These are phyloP conservation scores for Calonectria pseudoreteaudii DNA, from an alignment of 2,329 filamentous ascomycete genomes.

Conservation along the genomic window DNA sequence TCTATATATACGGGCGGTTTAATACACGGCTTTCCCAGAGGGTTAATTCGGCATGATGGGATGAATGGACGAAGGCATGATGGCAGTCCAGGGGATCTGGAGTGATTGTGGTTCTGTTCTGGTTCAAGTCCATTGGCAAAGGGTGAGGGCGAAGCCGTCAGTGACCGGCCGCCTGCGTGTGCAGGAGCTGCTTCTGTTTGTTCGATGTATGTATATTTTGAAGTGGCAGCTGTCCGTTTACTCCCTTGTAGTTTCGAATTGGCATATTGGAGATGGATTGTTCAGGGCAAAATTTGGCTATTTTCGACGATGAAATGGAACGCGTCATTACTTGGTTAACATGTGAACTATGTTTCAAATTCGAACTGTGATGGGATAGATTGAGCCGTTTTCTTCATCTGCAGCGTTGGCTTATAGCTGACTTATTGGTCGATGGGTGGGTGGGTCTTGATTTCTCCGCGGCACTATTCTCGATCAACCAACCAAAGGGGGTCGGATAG, in stretches of 20 bases:
- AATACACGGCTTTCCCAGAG: conserved; percentile 38
- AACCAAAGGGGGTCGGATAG: not conserved
- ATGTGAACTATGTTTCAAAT: not conserved
- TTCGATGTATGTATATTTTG: conserved; percentile 31
- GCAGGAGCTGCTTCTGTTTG: conserved; percentile 14
- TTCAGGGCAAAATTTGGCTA: not conserved
- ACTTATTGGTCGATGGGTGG: not conserved
- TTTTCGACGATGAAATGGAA: not conserved
- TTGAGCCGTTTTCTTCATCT: not conserved
- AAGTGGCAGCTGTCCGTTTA: conserved; percentile 11
- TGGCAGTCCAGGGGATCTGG: conserved; percentile 30
- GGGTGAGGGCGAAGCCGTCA: conserved; percentile 6
- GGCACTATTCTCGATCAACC: not conserved
- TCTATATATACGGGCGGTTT: conserved; percentile 40
- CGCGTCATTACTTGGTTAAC: not conserved
- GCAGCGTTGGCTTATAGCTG: not conserved
- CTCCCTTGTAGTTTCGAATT: conserved; percentile 12
- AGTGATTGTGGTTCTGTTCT: conserved; percentile 19
- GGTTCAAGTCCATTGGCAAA: conserved; percentile 11
- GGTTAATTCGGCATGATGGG: conserved; percentile 44
- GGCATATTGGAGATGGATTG: conserved; percentile 16
- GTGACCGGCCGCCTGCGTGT: not conserved
- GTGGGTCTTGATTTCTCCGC: not conserved
- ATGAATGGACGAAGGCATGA: conserved; percentile 50
- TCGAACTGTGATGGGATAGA: not conserved